A percentile compares a stretch with the other conserved stretches of the same genome.
Evolutionary conservation across 768 basidiomycete genomes (phyloP).

Genomic region (Paxillus involutus): DNA sequence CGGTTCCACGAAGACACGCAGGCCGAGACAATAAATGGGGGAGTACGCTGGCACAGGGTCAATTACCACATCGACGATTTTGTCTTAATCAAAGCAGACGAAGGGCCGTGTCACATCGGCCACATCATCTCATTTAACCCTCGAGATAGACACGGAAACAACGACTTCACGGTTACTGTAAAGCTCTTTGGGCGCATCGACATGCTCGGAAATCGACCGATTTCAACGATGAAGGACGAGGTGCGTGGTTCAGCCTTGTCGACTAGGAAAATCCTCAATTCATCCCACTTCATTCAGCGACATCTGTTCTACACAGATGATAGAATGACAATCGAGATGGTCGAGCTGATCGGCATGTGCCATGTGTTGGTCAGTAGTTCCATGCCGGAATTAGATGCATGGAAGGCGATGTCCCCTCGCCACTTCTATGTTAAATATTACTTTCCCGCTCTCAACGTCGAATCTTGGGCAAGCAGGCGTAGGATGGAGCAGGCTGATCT

Average conservation of each 20-base stretch:
- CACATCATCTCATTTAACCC: slow-evolving; percentile 42
- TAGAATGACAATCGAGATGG: slow-evolving; percentile 29
- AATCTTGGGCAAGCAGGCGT: slow-evolving; percentile 37
- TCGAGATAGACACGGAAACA: slow-evolving; percentile 13
- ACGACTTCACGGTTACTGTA: slow-evolving; percentile 29
- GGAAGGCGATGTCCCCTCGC: slow-evolving; percentile 52
- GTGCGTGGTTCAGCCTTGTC: slow-evolving; percentile 32
- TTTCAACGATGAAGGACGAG: slow-evolving; percentile 51
- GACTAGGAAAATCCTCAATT: background rate
- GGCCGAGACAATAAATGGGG: slow-evolving; percentile 35
- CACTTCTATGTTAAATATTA: slow-evolving; percentile 59
- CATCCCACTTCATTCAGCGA: slow-evolving; percentile 37
- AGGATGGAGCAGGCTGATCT: slow-evolving; percentile 37
- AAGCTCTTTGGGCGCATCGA: slow-evolving; percentile 52
- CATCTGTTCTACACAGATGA: slow-evolving; percentile 63
- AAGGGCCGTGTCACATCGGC: slow-evolving; percentile 58
- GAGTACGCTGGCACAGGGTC: slow-evolving; percentile 45
- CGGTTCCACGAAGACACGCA: slow-evolving; percentile 33
- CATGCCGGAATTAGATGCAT: slow-evolving; percentile 36
- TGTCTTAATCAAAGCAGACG: slow-evolving; percentile 45
- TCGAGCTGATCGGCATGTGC: slow-evolving; percentile 47
- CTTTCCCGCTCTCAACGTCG: slow-evolving; percentile 43
- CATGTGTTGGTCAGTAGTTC: slow-evolving; percentile 42
- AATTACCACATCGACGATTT: slow-evolving; percentile 65
- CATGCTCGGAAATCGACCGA: slow-evolving; percentile 38